phyloP scores from a whole-genome alignment of 352 stramenopile genomes.

The Lagenidium giganteum region DNA sequence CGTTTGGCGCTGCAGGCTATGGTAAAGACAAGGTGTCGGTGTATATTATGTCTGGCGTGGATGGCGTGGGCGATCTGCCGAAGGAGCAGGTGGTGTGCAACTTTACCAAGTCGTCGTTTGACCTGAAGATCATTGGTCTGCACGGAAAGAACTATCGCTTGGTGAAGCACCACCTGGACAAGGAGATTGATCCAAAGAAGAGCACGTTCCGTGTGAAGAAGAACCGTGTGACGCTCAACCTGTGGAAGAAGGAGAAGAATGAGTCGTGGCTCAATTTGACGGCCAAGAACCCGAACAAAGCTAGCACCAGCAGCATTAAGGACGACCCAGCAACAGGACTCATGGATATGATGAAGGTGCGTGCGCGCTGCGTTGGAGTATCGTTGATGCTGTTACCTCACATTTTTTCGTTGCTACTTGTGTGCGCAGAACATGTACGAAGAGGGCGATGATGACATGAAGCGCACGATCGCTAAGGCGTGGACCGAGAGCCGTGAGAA shows the following conservation, averaged over 20 bases:
- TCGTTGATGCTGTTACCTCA: too few species aligned
- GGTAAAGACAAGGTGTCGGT: slow-evolving; percentile 81
- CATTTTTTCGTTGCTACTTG: background rate
- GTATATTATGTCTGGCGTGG: slow-evolving; percentile 79
- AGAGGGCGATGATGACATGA: slow-evolving; percentile 85
- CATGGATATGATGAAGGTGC: slow-evolving; percentile 90
- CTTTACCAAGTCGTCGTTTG: slow-evolving; percentile 79
- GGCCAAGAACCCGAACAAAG: slow-evolving; percentile 71
- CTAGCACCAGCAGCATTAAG: slow-evolving; percentile 32
- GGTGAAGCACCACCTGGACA: slow-evolving; percentile 75
- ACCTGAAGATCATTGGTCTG: slow-evolving; percentile 79
- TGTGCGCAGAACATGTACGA: slow-evolving; percentile 80
- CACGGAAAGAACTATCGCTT: slow-evolving; percentile 69
- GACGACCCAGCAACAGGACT: slow-evolving; percentile 79
- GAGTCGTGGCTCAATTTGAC: slow-evolving; percentile 79
- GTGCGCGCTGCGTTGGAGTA: too few species aligned
- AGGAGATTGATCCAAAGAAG: slow-evolving; percentile 73
- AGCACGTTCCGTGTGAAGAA: slow-evolving; percentile 81
- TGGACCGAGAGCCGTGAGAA: slow-evolving; percentile 83
- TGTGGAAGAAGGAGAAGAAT: slow-evolving; percentile 77
- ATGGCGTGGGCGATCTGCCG: slow-evolving; percentile 67
- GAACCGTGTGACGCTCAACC: slow-evolving; percentile 76
- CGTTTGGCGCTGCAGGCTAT: too few species aligned
- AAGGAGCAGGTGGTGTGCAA: slow-evolving; percentile 68
- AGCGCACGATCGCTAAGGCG: slow-evolving; percentile 87